Base-by-base conservation (phyloP, 192 early-diverging fungal genomes). In the Coemansia sp. region DNA sequence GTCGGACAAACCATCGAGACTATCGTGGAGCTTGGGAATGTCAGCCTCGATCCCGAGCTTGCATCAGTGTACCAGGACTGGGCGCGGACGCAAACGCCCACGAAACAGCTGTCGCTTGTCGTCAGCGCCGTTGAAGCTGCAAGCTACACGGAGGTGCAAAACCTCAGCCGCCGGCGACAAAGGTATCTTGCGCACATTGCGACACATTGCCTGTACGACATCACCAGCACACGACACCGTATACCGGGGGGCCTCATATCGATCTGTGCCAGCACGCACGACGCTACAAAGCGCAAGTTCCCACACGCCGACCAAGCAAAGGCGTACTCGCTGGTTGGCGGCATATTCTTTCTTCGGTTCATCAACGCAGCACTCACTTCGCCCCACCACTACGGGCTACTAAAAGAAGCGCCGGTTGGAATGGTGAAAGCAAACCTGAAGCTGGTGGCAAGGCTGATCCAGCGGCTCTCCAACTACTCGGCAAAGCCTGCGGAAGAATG, bases 301-400 rank as follows among this genome's bases (percentile, higher is more conserved):
- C 70, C 76, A 9, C 38, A 73, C 14, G 61, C 56, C 0, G 71
- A 79, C 52, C 23, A 46, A 23, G 53, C 63, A 14, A 65, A 67
- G 64, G 76, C 59, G 15, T 79, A 70, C 32, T 79, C 76, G 20
- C 57, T 79, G 20, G 76, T 79, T 0, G 76, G 76, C 48, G 76
- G 76, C 17, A 73, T 79, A 62, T 79, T 79, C 55, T 79, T 79
- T 33, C 63, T 79, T 35, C 76, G 76, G 25, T 79, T 73, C 41
- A 67, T 79, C 60, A 79, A 79, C 32, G 76, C 76, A 3, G 76
- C 76, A 14, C 67, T 79, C 0, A 61, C 71, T 3, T 66, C 76
- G 60, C 76, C 76, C 48, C 67, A 56, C 56, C 70, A 73, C 10
- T 79, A 79, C 49, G 76, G 76, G 0, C 57, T 79, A 29, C 45